Percentiles rank a stretch among this genome's conserved stretches.
Evolutionary conservation across 306 rosid species (phyloP).

Genomic region (Prunus fruticosa): DNA sequence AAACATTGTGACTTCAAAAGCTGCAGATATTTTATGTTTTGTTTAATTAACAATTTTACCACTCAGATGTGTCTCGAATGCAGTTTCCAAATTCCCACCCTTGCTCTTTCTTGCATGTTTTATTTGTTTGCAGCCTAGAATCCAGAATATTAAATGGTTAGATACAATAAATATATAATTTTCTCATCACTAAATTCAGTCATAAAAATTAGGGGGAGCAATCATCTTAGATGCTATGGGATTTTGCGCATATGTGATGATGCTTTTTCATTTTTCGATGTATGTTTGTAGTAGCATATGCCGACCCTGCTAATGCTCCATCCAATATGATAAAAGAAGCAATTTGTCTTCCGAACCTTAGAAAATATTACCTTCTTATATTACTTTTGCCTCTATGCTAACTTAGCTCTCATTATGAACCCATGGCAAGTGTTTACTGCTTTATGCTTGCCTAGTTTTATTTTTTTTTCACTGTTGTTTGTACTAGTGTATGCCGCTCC

Average conservation of each 20-base stretch:
- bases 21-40: not conserved
- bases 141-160: not conserved
- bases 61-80: not conserved
- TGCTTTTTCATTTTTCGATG: not conserved
- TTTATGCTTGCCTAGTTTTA: slow-evolving; percentile 11
- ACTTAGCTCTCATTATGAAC: not conserved
- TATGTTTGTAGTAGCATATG: not conserved
- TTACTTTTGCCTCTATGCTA: not conserved
- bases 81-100: not conserved
- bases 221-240: not conserved
- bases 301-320: not conserved
- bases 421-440: not conserved
- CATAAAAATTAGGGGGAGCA: not conserved
- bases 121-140: not conserved
- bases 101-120: slow-evolving; percentile 1
- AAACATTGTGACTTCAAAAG: slow-evolving; percentile 1
- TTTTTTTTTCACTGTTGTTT: not conserved
- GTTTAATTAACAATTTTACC: not conserved
- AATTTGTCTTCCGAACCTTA: not conserved
- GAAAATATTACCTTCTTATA: not conserved
- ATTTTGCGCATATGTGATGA: not conserved
- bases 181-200: not conserved
- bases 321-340: not conserved
- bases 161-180: not conserved
- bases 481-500: not conserved